These are phyloP conservation scores for Suaeda aralocaspica DNA, from an alignment of 148 eudicot species.

Conservation along the genomic window DNA sequence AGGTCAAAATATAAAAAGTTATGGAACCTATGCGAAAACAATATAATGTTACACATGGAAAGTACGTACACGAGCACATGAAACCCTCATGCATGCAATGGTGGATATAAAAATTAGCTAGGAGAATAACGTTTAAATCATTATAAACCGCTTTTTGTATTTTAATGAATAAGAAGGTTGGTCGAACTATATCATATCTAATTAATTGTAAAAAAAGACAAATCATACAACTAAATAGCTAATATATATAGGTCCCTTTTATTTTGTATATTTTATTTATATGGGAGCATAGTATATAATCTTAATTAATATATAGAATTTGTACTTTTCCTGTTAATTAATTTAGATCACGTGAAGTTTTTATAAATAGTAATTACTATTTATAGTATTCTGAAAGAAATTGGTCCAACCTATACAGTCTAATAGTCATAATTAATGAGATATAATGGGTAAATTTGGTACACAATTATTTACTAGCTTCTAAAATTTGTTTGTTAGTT, in stretches of 20 bases:
- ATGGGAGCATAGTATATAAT: no score
- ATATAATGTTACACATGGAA: constrained; percentile 14
- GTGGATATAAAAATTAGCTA: not conserved
- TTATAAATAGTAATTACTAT: not conserved
- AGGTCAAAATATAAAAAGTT: no score
- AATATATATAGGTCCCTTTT: not conserved
- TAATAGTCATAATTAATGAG: no score
- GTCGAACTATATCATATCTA: not conserved
- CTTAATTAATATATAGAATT: no score
- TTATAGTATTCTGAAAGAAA: not conserved
- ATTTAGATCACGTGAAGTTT: not conserved
- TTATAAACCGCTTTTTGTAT: not conserved
- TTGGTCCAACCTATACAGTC: not conserved
- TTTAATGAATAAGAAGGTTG: not conserved
- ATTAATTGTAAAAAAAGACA: not conserved
- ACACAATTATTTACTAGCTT: no score
- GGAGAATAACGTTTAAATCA: not conserved
- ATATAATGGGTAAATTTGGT: no score
- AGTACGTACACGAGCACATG: constrained; percentile 17
- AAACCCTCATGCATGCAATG: constrained; percentile 21
- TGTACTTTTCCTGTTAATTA: not conserved
- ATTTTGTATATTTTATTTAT: no score
- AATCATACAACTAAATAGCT: not conserved
- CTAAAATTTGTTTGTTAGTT: no score
- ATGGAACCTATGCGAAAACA: not conserved